These are phyloP conservation scores for Flagelloscypha sp. DNA, from an alignment of 768 basidiomycete species.

Conservation along the genomic window DNA sequence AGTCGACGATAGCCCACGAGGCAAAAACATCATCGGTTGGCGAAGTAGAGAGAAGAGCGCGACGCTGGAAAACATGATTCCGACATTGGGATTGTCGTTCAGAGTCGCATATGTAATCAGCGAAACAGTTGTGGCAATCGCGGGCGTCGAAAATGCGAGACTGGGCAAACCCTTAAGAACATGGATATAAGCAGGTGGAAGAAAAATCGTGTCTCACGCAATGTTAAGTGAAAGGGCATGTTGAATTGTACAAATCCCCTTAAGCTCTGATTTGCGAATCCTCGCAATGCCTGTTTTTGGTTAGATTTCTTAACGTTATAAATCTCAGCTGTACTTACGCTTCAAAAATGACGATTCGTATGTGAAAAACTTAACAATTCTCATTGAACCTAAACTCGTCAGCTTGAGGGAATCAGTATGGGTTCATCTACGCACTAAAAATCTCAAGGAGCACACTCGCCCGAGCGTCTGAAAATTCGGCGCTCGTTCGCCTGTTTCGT, in stretches of 20 bases:
- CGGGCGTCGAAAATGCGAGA: slow-evolving; percentile 50
- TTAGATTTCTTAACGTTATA: too few species aligned
- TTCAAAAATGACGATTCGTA: slow-evolving; percentile 63
- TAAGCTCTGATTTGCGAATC: slow-evolving; percentile 46
- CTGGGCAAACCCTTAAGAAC: slow-evolving; percentile 22
- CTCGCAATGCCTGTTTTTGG: slow-evolving; percentile 46
- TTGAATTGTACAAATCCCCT: slow-evolving; percentile 48
- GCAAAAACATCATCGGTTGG: slow-evolving; percentile 63
- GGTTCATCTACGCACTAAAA: slow-evolving; percentile 31
- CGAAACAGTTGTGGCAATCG: slow-evolving; percentile 56
- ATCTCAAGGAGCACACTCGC: slow-evolving; percentile 61
- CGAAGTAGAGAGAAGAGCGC: slow-evolving; percentile 58
- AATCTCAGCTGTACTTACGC: slow-evolving; percentile 42
- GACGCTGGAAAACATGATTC: slow-evolving; percentile 59
- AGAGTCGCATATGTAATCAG: slow-evolving; percentile 59
- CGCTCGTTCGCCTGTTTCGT: slow-evolving; percentile 41
- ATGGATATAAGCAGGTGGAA: slow-evolving; percentile 7
- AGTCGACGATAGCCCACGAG: slow-evolving; percentile 51
- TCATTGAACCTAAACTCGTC: slow-evolving; percentile 43
- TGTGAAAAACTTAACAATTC: slow-evolving; percentile 70
- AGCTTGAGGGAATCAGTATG: background rate
- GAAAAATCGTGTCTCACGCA: slow-evolving; percentile 25
- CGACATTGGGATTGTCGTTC: slow-evolving; percentile 48
- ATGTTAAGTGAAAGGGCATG: slow-evolving; percentile 57
- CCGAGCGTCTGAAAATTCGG: slow-evolving; percentile 55